These are phyloP conservation scores for Nicotiana sylvestris DNA, from an alignment of 257 asterid species.

Conservation along the genomic window DNA sequence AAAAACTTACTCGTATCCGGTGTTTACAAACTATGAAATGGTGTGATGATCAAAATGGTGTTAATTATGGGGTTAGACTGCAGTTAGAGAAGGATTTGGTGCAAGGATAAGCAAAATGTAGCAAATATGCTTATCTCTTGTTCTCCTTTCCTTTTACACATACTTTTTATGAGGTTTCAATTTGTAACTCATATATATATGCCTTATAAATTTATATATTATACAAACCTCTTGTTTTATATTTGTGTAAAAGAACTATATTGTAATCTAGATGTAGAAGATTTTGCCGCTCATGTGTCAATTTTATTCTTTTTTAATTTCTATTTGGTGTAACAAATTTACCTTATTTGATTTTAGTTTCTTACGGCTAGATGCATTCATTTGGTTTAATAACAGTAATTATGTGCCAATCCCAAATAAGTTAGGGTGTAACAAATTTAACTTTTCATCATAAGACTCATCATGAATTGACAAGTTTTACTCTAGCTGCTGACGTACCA, in stretches of 20 bases:
- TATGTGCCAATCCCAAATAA: too few species aligned
- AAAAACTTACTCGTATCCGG: too few species aligned
- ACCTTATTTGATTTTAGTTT: background rate
- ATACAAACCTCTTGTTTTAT: background rate
- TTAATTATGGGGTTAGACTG: constrained; percentile 6
- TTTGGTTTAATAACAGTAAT: background rate
- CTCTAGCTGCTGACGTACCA: too few species aligned
- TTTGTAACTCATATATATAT: background rate
- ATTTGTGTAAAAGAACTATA: background rate
- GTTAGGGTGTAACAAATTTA: too few species aligned
- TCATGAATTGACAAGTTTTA: too few species aligned
- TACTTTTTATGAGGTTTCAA: background rate
- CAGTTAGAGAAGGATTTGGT: constrained; percentile 13
- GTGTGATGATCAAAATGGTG: background rate
- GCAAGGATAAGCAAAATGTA: constrained; percentile 4
- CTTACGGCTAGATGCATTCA: background rate
- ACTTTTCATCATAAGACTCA: too few species aligned
- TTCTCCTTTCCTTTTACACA: background rate
- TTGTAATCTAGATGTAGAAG: background rate
- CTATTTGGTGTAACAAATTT: background rate
- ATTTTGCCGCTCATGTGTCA: background rate
- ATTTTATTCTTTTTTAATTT: background rate
- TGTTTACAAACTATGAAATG: background rate
- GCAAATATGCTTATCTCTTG: background rate
- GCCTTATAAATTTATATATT: background rate